Conservation (phyloP, 305 asterid species). For the Ajuga reptans region DNA sequence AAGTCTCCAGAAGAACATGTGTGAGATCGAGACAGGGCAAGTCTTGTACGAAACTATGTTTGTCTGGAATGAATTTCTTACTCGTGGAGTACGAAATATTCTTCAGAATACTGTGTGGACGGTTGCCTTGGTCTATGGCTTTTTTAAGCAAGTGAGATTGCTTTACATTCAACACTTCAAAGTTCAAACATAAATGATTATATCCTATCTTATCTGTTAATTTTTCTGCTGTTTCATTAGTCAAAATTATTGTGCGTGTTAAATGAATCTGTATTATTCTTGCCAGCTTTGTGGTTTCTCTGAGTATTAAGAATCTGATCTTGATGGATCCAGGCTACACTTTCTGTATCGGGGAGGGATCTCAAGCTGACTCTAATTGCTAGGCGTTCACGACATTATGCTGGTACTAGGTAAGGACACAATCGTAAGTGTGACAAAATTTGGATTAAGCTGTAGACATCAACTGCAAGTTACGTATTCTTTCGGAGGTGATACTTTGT, state of each 20-base stretch:
- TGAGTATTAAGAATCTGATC: conserved; percentile 16
- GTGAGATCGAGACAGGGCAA: conserved; percentile 50
- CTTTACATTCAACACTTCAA: neutral
- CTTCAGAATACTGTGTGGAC: conserved; percentile 92
- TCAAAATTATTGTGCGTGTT: neutral
- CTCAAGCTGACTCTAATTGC: conserved; percentile 71
- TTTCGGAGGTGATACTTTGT: neutral
- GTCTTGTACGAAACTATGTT: conserved; percentile 83
- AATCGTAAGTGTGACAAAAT: neutral
- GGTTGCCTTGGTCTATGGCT: conserved; percentile 90
- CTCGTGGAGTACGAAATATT: conserved; percentile 71
- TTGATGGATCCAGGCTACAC: conserved; percentile 49
- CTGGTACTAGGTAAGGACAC: conserved; percentile 80
- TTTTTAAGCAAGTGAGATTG: conserved; percentile 78
- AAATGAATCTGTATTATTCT: neutral
- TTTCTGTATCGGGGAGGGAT: conserved; percentile 68
- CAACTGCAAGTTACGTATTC: conserved; percentile 15
- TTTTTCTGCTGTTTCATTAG: neutral
- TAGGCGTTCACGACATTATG: conserved; percentile 94
- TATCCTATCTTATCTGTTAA: neutral
- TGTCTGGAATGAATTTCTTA: conserved; percentile 96
- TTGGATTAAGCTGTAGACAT: conserved; percentile 12
- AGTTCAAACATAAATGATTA: neutral
- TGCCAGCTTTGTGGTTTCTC: conserved; percentile 12
- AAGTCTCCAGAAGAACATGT: conserved; percentile 84